phyloP scores from a whole-genome alignment of 2,329 filamentous ascomycete species.

The Pseudogymnoascus sp. region DNA sequence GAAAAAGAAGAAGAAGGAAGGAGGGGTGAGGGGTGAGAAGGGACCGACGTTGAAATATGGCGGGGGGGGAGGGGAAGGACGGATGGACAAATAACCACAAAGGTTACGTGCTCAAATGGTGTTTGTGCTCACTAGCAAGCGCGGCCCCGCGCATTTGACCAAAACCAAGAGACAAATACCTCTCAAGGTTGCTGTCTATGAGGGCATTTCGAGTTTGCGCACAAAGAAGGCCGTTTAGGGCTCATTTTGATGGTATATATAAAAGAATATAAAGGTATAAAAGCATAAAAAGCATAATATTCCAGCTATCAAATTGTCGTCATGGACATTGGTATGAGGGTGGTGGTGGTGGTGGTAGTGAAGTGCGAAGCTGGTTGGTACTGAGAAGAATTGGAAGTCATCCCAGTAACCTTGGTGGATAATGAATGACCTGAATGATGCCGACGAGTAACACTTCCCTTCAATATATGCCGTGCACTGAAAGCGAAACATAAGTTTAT shows the following conservation, averaged over 20 bases:
- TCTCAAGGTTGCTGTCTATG: slow-evolving; percentile 1
- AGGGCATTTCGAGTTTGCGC: slow-evolving; percentile 1
- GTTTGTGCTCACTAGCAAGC: background rate
- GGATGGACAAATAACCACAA: slow-evolving; percentile 7
- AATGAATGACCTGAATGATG: background rate
- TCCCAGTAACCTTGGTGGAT: background rate
- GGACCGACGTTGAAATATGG: background rate
- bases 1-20: background rate
- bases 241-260: background rate
- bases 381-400: background rate
- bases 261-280: background rate
- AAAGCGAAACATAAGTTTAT: background rate
- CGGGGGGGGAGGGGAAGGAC: slow-evolving; percentile 1
- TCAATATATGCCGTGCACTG: background rate
- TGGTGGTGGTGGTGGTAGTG: background rate
- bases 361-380: background rate
- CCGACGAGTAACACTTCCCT: background rate
- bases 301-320: background rate
- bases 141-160: background rate
- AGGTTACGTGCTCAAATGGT: slow-evolving; percentile 3
- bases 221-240: background rate
- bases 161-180: background rate
- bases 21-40: background rate
- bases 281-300: background rate
- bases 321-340: background rate